Evolutionary conservation across 768 basidiomycete species (phyloP).

Genomic region (Boletus reticulatus): DNA sequence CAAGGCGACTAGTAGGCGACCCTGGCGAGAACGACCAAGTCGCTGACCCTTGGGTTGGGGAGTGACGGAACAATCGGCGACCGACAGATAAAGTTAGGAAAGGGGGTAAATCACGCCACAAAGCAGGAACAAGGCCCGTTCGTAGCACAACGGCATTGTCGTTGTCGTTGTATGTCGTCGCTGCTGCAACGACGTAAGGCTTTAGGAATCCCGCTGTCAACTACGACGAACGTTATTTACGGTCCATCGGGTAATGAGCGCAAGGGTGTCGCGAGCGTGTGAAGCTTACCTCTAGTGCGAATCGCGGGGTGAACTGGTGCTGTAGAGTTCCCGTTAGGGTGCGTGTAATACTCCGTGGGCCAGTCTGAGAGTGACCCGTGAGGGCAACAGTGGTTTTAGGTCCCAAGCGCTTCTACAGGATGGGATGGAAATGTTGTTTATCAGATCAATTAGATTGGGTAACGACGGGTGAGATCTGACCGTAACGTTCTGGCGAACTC

Average conservation of each 20-base stretch:
- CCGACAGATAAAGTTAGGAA: conserved; percentile 43
- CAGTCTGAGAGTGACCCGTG: conserved; percentile 36
- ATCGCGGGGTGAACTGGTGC: conserved; percentile 72
- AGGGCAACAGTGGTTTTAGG: conserved; percentile 44
- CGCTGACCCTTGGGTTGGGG: conserved; percentile 46
- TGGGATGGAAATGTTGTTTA: conserved; percentile 13
- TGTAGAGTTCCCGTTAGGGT: conserved; percentile 67
- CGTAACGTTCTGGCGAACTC: conserved; percentile 44
- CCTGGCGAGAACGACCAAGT: conserved; percentile 27
- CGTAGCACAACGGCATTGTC: conserved; percentile 45
- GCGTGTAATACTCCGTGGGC: conserved; percentile 27
- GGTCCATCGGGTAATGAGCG: conserved; percentile 5
- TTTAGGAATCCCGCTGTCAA: conserved; percentile 39
- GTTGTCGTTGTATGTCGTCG: conserved; percentile 48
- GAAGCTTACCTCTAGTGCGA: conserved; percentile 43
- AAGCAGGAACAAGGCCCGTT: conserved; percentile 35
- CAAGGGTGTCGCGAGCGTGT: conserved; percentile 16
- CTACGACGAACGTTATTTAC: conserved; percentile 28
- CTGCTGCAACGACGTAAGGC: conserved; percentile 41
- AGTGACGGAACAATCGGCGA: conserved; percentile 51
- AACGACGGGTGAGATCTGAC: conserved; percentile 31
- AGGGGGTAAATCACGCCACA: conserved; percentile 34
- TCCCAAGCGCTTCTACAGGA: conserved; percentile 45
- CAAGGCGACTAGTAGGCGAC: conserved; percentile 27
- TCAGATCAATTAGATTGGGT: conserved; percentile 21